Conservation (phyloP, 2,329 filamentous ascomycete genomes). For the Botrytis pseudocinerea region DNA sequence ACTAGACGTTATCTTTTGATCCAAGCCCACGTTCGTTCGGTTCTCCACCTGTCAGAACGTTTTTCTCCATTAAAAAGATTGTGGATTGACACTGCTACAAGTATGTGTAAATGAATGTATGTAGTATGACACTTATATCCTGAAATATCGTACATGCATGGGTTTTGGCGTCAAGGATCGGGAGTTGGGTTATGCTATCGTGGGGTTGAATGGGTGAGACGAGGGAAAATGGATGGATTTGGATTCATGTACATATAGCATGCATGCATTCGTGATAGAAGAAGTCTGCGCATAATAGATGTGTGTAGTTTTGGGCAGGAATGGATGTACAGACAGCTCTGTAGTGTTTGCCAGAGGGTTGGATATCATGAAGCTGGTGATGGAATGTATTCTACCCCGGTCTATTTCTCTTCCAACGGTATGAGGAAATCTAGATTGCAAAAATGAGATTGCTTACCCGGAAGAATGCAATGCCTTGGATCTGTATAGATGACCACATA, state of each 20-base stretch:
- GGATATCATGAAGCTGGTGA: no score
- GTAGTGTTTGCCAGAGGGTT: not conserved
- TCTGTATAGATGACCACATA: not conserved
- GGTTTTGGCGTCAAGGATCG: not conserved
- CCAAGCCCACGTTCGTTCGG: not conserved
- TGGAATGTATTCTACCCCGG: not conserved
- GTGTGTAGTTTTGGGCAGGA: not conserved
- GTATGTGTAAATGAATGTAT: not conserved
- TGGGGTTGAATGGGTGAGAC: not conserved
- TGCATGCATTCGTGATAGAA: not conserved
- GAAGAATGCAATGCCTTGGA: not conserved
- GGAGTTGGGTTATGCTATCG: not conserved
- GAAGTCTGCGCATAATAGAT: not conserved
- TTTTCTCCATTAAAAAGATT: not conserved
- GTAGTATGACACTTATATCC: slow-evolving; percentile 1
- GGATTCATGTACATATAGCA: not conserved
- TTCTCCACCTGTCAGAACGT: not conserved
- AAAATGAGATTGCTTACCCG: not conserved
- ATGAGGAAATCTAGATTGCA: not conserved
- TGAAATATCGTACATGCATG: not conserved
- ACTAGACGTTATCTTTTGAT: not conserved
- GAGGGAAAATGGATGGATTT: not conserved
- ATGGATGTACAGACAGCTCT: not conserved
- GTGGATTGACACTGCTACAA: not conserved
- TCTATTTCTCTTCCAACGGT: not conserved